Evolutionary conservation across 1,284 basidiomycete genomes (phyloP), one percentile per base, ranked within the genome.

Genomic region (Thelephora terrestris): DNA sequence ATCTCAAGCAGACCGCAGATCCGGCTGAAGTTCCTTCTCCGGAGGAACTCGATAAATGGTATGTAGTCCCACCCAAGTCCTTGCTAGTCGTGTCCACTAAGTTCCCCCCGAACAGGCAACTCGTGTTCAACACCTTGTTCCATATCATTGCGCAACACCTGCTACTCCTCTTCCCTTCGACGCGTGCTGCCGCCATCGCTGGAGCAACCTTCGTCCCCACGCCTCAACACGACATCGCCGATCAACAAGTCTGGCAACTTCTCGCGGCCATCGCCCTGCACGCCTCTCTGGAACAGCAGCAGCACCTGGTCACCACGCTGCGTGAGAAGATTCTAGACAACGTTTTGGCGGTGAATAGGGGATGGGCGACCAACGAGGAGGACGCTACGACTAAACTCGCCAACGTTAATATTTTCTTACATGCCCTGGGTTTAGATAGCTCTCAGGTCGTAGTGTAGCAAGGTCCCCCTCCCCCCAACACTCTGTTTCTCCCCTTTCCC

Each of bases 321-420:
- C 81, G 93, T 50, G 95, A 97, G 58, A 95, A 97, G 67, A 87
- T 97, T 17, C 73, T 95, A 36, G 89, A 92, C 57, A 91, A 89
- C 55, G 85, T 95, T 23, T 65, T 81, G 50, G 81, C 75, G 42
- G 88, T 83, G 17, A 85, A 81, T 60, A 83, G 85, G 58, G 85
- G 85, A 18, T 84, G 78, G 77, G 63, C 78, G 29, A 63, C 70
- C 24, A 53, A 46, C 56, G 85, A 88, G 58, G 81, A 82, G 47
- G 79, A 81, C 55, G 73, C 79, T 51, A 69, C 73, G 50, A 74
- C 76, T 53, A 85, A 85, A 64, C 67, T 86, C 50, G 75, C 76
- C 43, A 92, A 93, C 65, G 86, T 92, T 54, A 90, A 93, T 67
- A 70, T 91, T 50, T 88, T 93, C 64, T 69, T 93, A 61, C 81